phyloP scores from a whole-genome alignment of 1,139 yeast genomes.

The Yamadazyma spencermartinsiae region DNA sequence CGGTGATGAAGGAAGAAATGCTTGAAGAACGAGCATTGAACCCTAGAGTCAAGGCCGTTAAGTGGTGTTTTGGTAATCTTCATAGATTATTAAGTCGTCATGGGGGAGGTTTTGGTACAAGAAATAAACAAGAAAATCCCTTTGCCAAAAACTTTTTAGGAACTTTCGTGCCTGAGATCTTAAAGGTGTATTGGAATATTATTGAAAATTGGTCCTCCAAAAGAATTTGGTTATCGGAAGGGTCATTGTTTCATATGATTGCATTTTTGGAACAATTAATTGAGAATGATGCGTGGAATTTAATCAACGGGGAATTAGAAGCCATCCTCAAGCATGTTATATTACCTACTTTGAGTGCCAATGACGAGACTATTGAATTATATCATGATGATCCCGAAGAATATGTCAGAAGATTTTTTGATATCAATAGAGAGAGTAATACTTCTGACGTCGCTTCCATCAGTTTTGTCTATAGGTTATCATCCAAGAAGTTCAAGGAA shows the following conservation, averaged over 20 bases:
- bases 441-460: slow-evolving; percentile 84
- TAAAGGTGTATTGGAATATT: slow-evolving; percentile 57
- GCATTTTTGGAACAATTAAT: slow-evolving; percentile 64
- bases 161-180: slow-evolving; percentile 60
- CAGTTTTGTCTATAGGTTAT: slow-evolving; percentile 61
- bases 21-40: slow-evolving; percentile 35
- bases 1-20: slow-evolving; percentile 37
- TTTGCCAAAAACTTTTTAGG: slow-evolving; percentile 49
- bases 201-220: slow-evolving; percentile 61
- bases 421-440: slow-evolving; percentile 66
- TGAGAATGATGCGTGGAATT: slow-evolving; percentile 54
- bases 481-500: slow-evolving; percentile 48
- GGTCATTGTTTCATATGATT: slow-evolving; percentile 60
- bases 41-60: slow-evolving; percentile 60
- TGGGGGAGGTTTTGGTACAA: slow-evolving; percentile 49
- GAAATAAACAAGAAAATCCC: slow-evolving; percentile 32
- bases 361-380: slow-evolving; percentile 55
- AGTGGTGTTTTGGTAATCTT: slow-evolving; percentile 74
- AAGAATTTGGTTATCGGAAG: slow-evolving; percentile 60
- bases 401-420: slow-evolving; percentile 68
- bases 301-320: slow-evolving; percentile 56
- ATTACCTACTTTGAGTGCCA: slow-evolving; percentile 62
- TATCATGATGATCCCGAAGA: slow-evolving; percentile 76
- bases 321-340: slow-evolving; percentile 60
- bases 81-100: slow-evolving; percentile 59